A percentile compares a stretch with the other conserved stretches of the same genome.
Conservation (phyloP, 2,329 filamentous ascomycete genomes). For the Cadophora sp. region DNA sequence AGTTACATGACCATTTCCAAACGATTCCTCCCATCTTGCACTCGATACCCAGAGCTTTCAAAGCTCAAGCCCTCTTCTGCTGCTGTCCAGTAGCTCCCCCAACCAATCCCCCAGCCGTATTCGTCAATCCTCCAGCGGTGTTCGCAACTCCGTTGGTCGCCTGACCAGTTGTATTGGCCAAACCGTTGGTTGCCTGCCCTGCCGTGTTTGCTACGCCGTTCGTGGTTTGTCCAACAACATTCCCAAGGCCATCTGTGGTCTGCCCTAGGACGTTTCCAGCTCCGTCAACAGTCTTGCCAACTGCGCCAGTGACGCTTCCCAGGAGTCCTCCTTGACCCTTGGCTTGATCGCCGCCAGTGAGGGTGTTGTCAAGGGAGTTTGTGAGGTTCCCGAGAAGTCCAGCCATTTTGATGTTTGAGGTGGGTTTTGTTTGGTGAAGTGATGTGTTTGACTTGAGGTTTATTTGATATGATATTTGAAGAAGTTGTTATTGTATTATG, state of each 20-base stretch:
- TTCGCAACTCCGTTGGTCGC: constrained; percentile 17
- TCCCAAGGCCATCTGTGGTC: constrained; percentile 43
- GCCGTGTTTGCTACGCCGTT: constrained; percentile 33
- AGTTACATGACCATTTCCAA: not conserved
- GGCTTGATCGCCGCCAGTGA: constrained; percentile 48
- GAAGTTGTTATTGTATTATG: not conserved
- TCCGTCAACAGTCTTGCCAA: constrained; percentile 47
- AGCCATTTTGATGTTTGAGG: constrained; percentile 27
- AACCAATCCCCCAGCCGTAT: constrained; percentile 9
- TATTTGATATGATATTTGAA: not conserved
- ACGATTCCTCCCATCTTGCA: not conserved
- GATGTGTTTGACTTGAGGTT: not conserved
- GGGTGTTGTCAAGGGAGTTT: constrained; percentile 47
- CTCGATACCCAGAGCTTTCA: too few species aligned
- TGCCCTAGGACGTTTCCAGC: constrained; percentile 44
- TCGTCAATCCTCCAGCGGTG: constrained; percentile 31
- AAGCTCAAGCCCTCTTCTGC: not conserved
- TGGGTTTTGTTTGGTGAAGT: not conserved
- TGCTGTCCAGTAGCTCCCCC: constrained; percentile 14
- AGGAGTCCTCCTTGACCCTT: constrained; percentile 49
- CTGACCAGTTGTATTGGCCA: constrained; percentile 27
- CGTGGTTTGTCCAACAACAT: constrained; percentile 42
- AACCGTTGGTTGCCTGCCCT: constrained; percentile 33
- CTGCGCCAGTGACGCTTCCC: constrained; percentile 42
- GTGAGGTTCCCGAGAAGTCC: constrained; percentile 47